A percentile compares a stretch with the other conserved stretches of the same genome.
Conservation (phyloP, 1,284 basidiomycete species). For the Sanghuangporus sanghuang region DNA sequence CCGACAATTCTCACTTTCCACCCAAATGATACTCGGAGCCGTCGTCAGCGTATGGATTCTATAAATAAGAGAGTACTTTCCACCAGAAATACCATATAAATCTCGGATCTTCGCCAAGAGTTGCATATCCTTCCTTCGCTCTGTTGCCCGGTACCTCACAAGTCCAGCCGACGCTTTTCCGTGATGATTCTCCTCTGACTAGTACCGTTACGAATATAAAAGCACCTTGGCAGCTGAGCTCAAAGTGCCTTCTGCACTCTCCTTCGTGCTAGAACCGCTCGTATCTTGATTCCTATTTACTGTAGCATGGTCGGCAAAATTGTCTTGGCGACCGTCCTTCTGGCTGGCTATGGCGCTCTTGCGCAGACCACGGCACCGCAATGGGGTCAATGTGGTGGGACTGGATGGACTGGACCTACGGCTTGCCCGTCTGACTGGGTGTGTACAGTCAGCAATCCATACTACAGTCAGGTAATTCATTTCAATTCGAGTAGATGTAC, state of each 20-base stretch:
- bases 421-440: conserved; percentile 42
- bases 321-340: conserved; percentile 18
- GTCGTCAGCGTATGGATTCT: not conserved
- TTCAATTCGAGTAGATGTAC: too few relatives aligned
- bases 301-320: conserved; percentile 4
- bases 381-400: conserved; percentile 39
- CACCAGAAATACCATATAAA: not conserved
- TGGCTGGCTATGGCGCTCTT: conserved; percentile 18
- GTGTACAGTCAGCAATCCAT: conserved; percentile 40
- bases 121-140: not conserved
- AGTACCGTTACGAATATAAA: not conserved
- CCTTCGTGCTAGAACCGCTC: not conserved
- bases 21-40: not conserved
- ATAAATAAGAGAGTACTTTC: not conserved
- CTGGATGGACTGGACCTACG: conserved; percentile 47
- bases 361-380: conserved; percentile 27
- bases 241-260: not conserved
- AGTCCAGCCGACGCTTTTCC: conserved; percentile 8
- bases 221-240: not conserved
- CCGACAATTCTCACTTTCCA: not conserved
- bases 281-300: not conserved
- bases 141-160: not conserved
- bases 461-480: conserved; percentile 30
- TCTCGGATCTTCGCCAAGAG: not conserved
- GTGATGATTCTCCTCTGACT: not conserved